A percentile compares a stretch with the other conserved stretches of the same genome.
These are phyloP conservation scores for Botrytis medusae DNA, from an alignment of 2,329 filamentous ascomycete genomes.

Conservation along the genomic window DNA sequence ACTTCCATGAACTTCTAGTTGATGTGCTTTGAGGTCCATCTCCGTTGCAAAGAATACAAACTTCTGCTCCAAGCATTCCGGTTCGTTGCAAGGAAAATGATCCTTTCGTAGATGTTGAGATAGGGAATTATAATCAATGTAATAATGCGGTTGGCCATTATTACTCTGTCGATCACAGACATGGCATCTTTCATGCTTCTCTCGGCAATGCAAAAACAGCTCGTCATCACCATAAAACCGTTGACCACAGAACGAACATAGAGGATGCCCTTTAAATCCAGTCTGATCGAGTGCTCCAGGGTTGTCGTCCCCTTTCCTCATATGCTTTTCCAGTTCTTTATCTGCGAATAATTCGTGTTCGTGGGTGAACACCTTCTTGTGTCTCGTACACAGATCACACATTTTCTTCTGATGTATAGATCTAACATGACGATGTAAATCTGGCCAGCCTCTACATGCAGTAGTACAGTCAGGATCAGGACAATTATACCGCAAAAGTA, in stretches of 20 bases:
- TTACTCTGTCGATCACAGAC: conserved; percentile 69
- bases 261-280: conserved; percentile 91
- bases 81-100: conserved; percentile 81
- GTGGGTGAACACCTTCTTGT: conserved; percentile 98
- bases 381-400: conserved; percentile 86
- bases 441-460: conserved; percentile 78
- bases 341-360: conserved; percentile 91
- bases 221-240: conserved; percentile 97
- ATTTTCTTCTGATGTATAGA: conserved; percentile 80
- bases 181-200: conserved; percentile 93
- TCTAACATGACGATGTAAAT: conserved; percentile 79
- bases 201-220: conserved; percentile 87
- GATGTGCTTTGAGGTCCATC: conserved; percentile 92
- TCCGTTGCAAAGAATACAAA: conserved; percentile 96
- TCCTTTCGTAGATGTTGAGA: conserved; percentile 85
- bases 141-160: conserved; percentile 74
- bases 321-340: conserved; percentile 79
- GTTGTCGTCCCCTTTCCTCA: conserved; percentile 85
- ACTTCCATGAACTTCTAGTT: conserved; percentile 78
- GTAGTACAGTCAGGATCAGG: conserved; percentile 82
- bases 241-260: conserved; percentile 88
- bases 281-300: conserved; percentile 89
- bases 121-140: conserved; percentile 80
- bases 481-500: conserved; percentile 92
- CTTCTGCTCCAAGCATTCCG: conserved; percentile 92